Evolutionary conservation across 495 filamentous ascomycete species (phyloP).

Genomic region (Lasiosphaeria hispida): DNA sequence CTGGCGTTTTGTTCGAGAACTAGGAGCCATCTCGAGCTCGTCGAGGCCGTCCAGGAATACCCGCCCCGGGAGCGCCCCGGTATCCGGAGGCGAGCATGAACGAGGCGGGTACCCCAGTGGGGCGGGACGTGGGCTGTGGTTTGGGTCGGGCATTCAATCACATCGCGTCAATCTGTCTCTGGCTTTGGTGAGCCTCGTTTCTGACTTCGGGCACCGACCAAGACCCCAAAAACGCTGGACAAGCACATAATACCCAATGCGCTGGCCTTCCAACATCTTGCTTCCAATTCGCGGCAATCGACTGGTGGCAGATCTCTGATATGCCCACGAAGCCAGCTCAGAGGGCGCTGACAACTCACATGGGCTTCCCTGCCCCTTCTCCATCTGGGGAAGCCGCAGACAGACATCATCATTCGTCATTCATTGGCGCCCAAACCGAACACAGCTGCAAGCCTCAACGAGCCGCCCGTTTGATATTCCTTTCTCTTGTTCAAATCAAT

Average conservation of each 20-base stretch:
- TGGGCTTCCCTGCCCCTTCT: neutral
- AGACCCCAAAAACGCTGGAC: neutral
- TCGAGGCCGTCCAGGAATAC: neutral
- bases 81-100: neutral
- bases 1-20: neutral
- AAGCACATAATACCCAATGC: conserved; percentile 6
- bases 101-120: neutral
- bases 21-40: neutral
- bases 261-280: neutral
- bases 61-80: neutral
- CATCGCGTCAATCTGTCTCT: too few relatives aligned
- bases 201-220: conserved; percentile 4
- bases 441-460: too few relatives aligned
- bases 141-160: too few relatives aligned
- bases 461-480: too few relatives aligned
- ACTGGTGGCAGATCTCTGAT: too few relatives aligned
- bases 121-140: neutral
- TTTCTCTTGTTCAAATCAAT: too few relatives aligned
- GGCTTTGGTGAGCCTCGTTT: neutral
- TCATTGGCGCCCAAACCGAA: neutral
- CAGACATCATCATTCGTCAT: neutral
- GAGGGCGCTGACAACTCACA: conserved; percentile 10
- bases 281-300: too few relatives aligned
- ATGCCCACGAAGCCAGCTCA: neutral
- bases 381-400: neutral